A percentile compares a stretch with the other conserved stretches of the same genome.
Evolutionary conservation across 2,329 filamentous ascomycete species (phyloP).

Genomic region (Colletotrichum phormii): DNA sequence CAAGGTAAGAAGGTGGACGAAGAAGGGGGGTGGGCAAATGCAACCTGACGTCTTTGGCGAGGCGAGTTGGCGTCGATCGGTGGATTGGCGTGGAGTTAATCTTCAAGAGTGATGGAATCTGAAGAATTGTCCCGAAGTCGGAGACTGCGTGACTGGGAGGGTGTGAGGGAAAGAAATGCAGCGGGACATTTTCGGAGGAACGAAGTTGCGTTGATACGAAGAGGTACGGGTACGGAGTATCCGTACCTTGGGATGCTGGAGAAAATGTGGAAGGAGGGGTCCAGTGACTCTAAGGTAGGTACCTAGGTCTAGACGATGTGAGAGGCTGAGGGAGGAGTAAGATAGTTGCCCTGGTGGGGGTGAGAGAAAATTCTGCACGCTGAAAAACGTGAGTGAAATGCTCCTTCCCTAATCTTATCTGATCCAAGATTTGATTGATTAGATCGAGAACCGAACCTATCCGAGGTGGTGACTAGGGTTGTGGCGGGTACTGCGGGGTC

Average conservation of each 20-base stretch:
- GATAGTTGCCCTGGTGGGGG: too few species aligned
- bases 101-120: neutral
- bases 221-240: too few species aligned
- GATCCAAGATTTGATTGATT: constrained; percentile 38
- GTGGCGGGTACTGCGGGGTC: neutral
- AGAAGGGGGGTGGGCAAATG: constrained; percentile 10
- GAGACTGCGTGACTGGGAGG: neutral
- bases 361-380: constrained; percentile 29
- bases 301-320: neutral
- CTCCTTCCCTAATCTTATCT: constrained; percentile 35
- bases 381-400: neutral
- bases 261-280: constrained; percentile 16
- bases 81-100: constrained; percentile 6
- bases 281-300: neutral
- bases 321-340: neutral
- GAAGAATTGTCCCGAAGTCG: neutral
- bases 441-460: constrained; percentile 32
- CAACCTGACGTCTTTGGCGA: constrained; percentile 29
- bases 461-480: neutral
- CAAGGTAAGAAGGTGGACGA: constrained; percentile 4
- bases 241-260: constrained; percentile 1
- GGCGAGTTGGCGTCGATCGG: constrained; percentile 16
- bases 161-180: neutral
- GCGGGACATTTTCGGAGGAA: constrained; percentile 10
- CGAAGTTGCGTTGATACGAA: neutral